These are phyloP conservation scores for Yamadazyma songkhlaensis DNA, from an alignment of 1,139 yeast genomes.

Conservation along the genomic window DNA sequence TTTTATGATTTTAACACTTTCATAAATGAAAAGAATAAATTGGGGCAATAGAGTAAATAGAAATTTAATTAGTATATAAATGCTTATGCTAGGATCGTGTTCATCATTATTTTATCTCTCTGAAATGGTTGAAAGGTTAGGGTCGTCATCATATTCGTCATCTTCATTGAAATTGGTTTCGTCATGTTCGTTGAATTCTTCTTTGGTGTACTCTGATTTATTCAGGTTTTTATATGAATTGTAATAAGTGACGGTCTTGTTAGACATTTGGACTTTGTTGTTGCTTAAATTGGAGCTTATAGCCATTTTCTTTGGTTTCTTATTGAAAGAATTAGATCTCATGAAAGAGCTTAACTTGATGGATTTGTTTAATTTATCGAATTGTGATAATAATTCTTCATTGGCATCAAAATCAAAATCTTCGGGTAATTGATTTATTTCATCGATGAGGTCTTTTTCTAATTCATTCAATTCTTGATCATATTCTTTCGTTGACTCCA, in stretches of 20 bases:
- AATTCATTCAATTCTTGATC: constrained; percentile 16
- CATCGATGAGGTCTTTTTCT: constrained; percentile 47
- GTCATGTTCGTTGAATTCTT: too few species aligned
- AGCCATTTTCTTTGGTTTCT: constrained; percentile 32
- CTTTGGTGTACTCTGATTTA: too few species aligned
- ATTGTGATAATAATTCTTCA: constrained; percentile 14
- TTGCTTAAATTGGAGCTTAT: constrained; percentile 7
- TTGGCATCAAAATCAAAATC: constrained; percentile 51
- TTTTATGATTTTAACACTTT: constrained; percentile 37
- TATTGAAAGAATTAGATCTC: constrained; percentile 37
- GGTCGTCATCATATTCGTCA: constrained; percentile 3
- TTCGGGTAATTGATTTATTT: constrained; percentile 56
- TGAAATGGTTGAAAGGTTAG: constrained; percentile 9
- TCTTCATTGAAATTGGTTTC: neutral
- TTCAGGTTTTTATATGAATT: neutral
- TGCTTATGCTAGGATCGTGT: neutral
- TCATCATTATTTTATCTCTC: neutral
- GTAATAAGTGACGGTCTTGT: constrained; percentile 59
- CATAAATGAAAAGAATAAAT: constrained; percentile 25
- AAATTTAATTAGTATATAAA: neutral
- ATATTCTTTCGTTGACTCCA: constrained; percentile 4
- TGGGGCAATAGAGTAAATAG: neutral
- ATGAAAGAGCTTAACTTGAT: constrained; percentile 15
- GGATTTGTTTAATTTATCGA: constrained; percentile 13
- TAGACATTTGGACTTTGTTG: constrained; percentile 48